These are phyloP conservation scores for Russula earlei DNA, from an alignment of 768 basidiomycete species.

Conservation along the genomic window DNA sequence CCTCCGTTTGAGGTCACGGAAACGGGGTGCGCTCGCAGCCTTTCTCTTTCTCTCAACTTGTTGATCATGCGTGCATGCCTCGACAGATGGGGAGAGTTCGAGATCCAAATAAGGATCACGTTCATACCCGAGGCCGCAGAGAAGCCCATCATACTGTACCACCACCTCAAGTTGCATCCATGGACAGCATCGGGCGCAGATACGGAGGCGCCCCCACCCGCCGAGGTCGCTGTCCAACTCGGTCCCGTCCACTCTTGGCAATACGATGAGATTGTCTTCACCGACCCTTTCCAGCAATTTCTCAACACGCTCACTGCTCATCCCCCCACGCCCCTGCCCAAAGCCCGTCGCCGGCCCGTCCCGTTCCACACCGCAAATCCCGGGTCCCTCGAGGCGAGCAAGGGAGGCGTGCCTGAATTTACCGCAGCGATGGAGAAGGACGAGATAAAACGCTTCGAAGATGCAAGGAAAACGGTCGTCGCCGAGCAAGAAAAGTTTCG, in stretches of 20 bases:
- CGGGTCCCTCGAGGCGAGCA: conserved; percentile 53
- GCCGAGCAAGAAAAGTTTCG: conserved; percentile 73
- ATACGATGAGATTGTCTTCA: conserved; percentile 96
- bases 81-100: conserved; percentile 93
- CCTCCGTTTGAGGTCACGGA: conserved; percentile 93
- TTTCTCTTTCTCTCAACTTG: not conserved
- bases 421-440: conserved; percentile 77
- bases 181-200: conserved; percentile 62
- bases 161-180: conserved; percentile 93
- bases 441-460: conserved; percentile 72
- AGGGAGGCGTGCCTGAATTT: conserved; percentile 72
- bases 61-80: not conserved
- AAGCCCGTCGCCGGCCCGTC: conserved; percentile 46
- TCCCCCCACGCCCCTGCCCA: conserved; percentile 76
- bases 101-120: conserved; percentile 84
- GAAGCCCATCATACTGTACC: conserved; percentile 79
- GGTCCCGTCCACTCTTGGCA: conserved; percentile 95
- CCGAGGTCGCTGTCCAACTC: conserved; percentile 53
- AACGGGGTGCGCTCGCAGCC: conserved; percentile 57
- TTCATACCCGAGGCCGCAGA: conserved; percentile 87
- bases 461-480: conserved; percentile 58
- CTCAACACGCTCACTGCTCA: conserved; percentile 71
- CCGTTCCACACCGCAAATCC: conserved; percentile 58
- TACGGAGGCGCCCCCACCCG: conserved; percentile 58
- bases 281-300: conserved; percentile 85